Percentiles rank a stretch among this genome's conserved stretches.
phyloP scores from a whole-genome alignment of 2,329 filamentous ascomycete genomes.

The Aureobasidium sp. region DNA sequence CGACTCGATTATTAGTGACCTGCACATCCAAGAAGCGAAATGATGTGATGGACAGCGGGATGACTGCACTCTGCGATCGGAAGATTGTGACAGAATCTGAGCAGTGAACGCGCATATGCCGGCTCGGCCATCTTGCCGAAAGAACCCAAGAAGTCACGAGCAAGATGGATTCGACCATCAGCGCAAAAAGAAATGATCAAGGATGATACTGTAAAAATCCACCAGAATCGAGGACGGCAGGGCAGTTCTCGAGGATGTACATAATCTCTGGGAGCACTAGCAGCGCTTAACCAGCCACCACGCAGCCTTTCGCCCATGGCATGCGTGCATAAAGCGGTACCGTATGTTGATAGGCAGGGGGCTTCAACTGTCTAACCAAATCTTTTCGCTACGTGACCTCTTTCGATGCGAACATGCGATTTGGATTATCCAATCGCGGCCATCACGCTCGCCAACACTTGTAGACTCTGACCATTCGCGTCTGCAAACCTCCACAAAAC shows the following conservation, averaged over 20 bases:
- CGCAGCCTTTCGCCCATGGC: constrained; percentile 5
- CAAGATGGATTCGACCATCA: background rate
- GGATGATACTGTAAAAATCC: background rate
- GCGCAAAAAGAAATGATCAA: background rate
- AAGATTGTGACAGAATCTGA: constrained; percentile 2
- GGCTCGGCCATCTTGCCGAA: background rate
- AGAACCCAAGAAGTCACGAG: background rate
- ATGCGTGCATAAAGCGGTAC: constrained; percentile 2
- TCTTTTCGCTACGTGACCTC: background rate
- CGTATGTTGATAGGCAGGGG: background rate
- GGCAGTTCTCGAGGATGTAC: background rate
- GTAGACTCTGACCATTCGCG: background rate
- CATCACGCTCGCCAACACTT: constrained; percentile 5
- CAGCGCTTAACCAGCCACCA: constrained; percentile 13
- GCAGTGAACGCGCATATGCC: background rate
- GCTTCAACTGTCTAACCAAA: constrained; percentile 4
- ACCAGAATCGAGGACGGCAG: background rate
- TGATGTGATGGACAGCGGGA: constrained; percentile 2
- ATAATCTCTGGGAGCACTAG: background rate
- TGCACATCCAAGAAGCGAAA: constrained; percentile 7
- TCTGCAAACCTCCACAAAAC: background rate
- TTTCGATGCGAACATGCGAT: background rate
- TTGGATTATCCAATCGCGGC: background rate
- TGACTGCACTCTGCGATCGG: background rate
- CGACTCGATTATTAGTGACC: background rate